Conservation (phyloP, 768 basidiomycete species). For the Brasilioporus rufonigricans region DNA sequence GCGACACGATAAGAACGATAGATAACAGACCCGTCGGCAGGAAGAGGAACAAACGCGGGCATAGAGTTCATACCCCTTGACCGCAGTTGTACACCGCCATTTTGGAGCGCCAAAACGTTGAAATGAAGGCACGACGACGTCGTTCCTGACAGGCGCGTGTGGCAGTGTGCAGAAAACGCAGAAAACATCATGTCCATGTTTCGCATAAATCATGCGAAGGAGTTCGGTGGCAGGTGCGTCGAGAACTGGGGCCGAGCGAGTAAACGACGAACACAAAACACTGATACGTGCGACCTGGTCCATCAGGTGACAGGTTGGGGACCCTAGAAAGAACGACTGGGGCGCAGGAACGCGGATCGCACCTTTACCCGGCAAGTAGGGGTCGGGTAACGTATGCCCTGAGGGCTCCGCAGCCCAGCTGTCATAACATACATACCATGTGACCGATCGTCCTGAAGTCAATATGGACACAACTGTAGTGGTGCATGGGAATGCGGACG, state of each 20-base stretch:
- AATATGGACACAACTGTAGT: background rate
- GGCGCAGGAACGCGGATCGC: background rate
- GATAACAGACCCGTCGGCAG: background rate
- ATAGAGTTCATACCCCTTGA: background rate
- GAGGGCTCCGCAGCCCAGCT: background rate
- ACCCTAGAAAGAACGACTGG: background rate
- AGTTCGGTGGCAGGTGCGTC: background rate
- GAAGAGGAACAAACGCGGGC: background rate
- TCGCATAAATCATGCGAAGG: background rate
- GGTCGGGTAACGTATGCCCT: background rate
- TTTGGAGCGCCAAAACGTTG: background rate
- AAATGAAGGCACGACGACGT: background rate
- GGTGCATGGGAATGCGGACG: background rate
- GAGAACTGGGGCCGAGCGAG: background rate
- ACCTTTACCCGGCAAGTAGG: background rate
- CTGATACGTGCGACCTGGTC: background rate
- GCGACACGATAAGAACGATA: background rate
- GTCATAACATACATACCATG: too few species aligned
- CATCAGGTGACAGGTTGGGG: too few species aligned
- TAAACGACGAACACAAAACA: background rate
- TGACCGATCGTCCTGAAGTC: background rate
- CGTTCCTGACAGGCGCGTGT: background rate
- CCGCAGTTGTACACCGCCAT: background rate
- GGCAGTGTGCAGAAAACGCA: background rate
- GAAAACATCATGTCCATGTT: background rate